Percentiles rank a stretch among this genome's conserved stretches.
phyloP scores from a whole-genome alignment of 169 alveolate genomes.

The Babesia caballi region DNA sequence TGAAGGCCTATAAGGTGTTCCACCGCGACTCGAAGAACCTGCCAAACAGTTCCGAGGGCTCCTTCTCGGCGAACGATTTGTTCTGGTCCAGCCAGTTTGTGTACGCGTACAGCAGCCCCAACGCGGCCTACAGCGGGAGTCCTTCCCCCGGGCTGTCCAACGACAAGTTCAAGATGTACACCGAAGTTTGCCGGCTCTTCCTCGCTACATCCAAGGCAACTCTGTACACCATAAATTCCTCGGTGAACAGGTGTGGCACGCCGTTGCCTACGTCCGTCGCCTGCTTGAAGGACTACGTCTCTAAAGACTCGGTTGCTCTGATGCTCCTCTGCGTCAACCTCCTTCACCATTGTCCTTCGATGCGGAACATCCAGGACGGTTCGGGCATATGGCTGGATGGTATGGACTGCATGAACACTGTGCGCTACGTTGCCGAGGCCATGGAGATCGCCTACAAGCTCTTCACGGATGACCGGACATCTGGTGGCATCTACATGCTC shows the following conservation, averaged over 20 bases:
- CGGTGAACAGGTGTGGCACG: conserved; percentile 33
- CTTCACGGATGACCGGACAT: conserved; percentile 26
- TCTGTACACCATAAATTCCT: conserved; percentile 14
- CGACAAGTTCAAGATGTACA: conserved; percentile 20
- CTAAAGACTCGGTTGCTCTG: conserved; percentile 18
- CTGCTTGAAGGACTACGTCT: conserved; percentile 20
- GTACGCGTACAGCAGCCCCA: conserved; percentile 55
- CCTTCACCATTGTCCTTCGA: neutral
- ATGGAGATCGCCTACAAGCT: conserved; percentile 59
- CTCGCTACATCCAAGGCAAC: conserved; percentile 39
- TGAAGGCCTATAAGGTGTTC: conserved; percentile 54
- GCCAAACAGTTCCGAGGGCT: conserved; percentile 4
- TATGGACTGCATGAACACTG: conserved; percentile 42
- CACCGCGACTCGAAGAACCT: conserved; percentile 20
- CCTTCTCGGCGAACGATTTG: conserved; percentile 61
- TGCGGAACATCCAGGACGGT: neutral
- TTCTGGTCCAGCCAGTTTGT: conserved; percentile 63
- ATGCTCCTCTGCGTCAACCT: conserved; percentile 28
- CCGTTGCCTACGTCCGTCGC: neutral
- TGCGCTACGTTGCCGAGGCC: conserved; percentile 45
- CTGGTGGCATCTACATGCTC: conserved; percentile 18
- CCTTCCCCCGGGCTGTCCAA: neutral
- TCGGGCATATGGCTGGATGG: conserved; percentile 3
- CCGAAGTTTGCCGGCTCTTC: conserved; percentile 41
- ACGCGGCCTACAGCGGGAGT: conserved; percentile 38